Percentiles rank a stretch among this genome's conserved stretches.
Conservation (phyloP, 1,284 basidiomycete species). For the Irpex sp. region DNA sequence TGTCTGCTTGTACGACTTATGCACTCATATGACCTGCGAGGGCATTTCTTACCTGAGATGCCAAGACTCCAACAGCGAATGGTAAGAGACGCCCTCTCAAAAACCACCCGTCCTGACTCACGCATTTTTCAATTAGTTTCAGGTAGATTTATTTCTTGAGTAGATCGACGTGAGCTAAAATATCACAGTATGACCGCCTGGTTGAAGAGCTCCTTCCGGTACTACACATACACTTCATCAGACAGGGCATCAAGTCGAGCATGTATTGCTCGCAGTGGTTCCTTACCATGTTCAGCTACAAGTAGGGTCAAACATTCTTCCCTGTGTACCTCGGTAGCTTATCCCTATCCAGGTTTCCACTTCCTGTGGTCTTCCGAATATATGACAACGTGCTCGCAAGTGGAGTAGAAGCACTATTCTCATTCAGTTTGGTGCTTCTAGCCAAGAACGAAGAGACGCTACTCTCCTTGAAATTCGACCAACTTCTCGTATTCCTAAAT, state of each 20-base stretch:
- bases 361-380: slow-evolving; percentile 93
- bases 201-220: slow-evolving; percentile 91
- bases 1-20: slow-evolving; percentile 95
- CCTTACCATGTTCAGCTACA: slow-evolving; percentile 93
- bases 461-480: slow-evolving; percentile 82
- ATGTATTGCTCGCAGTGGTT: slow-evolving; percentile 99
- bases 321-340: neutral
- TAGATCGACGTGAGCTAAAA: slow-evolving; percentile 1
- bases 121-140: slow-evolving; percentile 33
- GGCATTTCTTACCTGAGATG: slow-evolving; percentile 98
- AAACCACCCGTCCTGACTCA: neutral
- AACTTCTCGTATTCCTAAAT: slow-evolving; percentile 81
- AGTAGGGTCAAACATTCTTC: slow-evolving; percentile 40
- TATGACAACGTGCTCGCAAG: slow-evolving; percentile 94
- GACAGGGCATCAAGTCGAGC: slow-evolving; percentile 92
- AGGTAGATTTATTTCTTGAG: slow-evolving; percentile 28
- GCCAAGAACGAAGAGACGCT: slow-evolving; percentile 85
- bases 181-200: slow-evolving; percentile 82
- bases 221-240: slow-evolving; percentile 86
- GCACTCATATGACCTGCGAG: slow-evolving; percentile 94
- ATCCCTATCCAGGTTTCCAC: slow-evolving; percentile 71
- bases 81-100: slow-evolving; percentile 37
- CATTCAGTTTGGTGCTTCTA: slow-evolving; percentile 87
- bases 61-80: slow-evolving; percentile 92
- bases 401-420: slow-evolving; percentile 95